These are phyloP conservation scores for Aegilops longissima DNA, from an alignment of 176 grass and related monocot genomes.

Conservation along the genomic window DNA sequence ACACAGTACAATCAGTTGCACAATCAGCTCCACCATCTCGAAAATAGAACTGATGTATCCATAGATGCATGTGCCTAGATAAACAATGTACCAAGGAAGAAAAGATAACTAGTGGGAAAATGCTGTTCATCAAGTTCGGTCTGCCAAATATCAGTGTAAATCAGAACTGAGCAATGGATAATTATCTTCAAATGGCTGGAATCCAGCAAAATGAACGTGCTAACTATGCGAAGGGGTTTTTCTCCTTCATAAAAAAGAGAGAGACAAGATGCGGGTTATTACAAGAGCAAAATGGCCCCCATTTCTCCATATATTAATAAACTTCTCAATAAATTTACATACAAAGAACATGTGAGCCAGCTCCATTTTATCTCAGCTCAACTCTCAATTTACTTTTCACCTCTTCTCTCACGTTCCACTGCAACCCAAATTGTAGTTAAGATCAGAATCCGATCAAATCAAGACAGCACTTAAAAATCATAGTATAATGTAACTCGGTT, in stretches of 20 bases:
- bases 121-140: neutral
- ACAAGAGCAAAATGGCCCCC: slow-evolving; percentile 5
- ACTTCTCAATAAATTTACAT: slow-evolving; percentile 35
- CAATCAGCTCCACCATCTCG: neutral
- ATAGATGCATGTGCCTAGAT: neutral
- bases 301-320: slow-evolving; percentile 2
- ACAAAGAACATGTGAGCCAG: neutral
- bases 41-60: neutral
- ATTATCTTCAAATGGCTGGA: slow-evolving; percentile 7
- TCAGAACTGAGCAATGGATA: neutral
- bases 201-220: neutral
- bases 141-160: neutral
- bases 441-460: neutral
- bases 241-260: neutral
- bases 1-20: neutral
- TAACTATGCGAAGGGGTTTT: neutral
- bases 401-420: slow-evolving; percentile 80
- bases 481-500: neutral
- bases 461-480: neutral
- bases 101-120: neutral
- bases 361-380: slow-evolving; percentile 62
- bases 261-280: neutral
- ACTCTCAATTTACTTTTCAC: slow-evolving; percentile 86
- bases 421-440: slow-evolving; percentile 40
- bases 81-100: neutral